phyloP scores from a whole-genome alignment of 225 moss, liverwort and hornwort genomes.

The Climacium dendroides region DNA sequence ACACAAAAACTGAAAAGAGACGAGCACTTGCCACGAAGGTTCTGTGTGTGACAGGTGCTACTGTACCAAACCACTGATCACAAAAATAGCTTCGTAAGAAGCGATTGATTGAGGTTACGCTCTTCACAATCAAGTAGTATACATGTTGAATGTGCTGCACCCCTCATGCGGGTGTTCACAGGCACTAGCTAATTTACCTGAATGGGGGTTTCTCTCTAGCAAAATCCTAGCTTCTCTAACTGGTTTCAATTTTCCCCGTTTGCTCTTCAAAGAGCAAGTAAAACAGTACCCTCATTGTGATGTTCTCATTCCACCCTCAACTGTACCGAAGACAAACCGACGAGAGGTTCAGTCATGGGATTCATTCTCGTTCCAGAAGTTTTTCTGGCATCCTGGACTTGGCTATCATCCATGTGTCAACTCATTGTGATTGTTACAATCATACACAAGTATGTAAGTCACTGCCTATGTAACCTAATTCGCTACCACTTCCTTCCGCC shows the following conservation, averaged over 20 bases:
- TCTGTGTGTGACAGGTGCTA: neutral
- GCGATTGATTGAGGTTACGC: neutral
- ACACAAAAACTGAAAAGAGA: neutral
- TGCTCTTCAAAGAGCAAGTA: neutral
- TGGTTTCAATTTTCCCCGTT: neutral
- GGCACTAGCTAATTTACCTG: neutral
- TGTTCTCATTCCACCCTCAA: neutral
- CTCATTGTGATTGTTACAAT: neutral
- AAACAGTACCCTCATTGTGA: neutral
- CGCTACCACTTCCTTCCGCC: slow-evolving; percentile 28
- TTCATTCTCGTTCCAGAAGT: neutral
- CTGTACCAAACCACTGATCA: neutral
- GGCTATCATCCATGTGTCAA: neutral
- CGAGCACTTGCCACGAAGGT: neutral
- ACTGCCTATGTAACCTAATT: slow-evolving; percentile 10
- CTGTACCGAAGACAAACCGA: neutral
- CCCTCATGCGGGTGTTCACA: neutral
- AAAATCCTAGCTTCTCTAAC: neutral
- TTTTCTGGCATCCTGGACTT: neutral
- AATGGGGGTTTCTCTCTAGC: neutral
- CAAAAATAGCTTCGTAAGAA: neutral
- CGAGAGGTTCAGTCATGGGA: neutral
- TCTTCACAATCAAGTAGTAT: slow-evolving; percentile 6
- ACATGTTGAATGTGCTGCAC: neutral
- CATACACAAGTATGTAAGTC: neutral